Conservation (phyloP, 1,284 basidiomycete species). For the Porodaedalea pini region DNA sequence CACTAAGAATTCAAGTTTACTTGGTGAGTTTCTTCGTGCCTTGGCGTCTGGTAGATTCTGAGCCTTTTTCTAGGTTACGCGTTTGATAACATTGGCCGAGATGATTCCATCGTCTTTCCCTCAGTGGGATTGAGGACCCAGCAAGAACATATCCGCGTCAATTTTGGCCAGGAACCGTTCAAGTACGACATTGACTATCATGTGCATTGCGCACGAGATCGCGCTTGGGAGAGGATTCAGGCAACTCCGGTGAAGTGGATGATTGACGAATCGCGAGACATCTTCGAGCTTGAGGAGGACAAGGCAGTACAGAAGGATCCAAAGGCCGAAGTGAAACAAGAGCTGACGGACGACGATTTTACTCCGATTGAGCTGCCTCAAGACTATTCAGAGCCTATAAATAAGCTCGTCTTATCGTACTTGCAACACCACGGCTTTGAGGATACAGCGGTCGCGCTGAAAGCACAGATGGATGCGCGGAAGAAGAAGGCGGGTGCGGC, state of each 20-base stretch:
- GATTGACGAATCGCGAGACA: slow-evolving; percentile 8
- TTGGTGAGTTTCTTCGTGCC: slow-evolving; percentile 47
- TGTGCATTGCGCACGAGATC: slow-evolving; percentile 61
- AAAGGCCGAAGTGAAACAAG: slow-evolving; percentile 22
- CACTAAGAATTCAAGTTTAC: slow-evolving; percentile 80
- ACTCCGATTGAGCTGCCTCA: slow-evolving; percentile 17
- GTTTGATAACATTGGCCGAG: slow-evolving; percentile 70
- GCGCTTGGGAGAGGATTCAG: slow-evolving; percentile 63
- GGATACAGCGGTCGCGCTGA: slow-evolving; percentile 63
- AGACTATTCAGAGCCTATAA: slow-evolving; percentile 41
- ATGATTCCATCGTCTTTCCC: slow-evolving; percentile 62
- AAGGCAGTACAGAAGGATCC: slow-evolving; percentile 27
- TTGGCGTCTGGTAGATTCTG: not conserved
- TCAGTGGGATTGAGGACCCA: slow-evolving; percentile 82
- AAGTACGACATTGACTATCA: slow-evolving; percentile 83
- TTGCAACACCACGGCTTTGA: slow-evolving; percentile 78
- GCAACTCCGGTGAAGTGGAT: slow-evolving; percentile 41
- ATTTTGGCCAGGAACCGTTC: slow-evolving; percentile 86
- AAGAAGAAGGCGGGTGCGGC: slow-evolving; percentile 23
- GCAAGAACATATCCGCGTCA: slow-evolving; percentile 70
- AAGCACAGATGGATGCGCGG: slow-evolving; percentile 39
- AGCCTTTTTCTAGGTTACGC: slow-evolving; percentile 47
- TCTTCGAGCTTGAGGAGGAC: slow-evolving; percentile 25
- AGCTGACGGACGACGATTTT: slow-evolving; percentile 25
- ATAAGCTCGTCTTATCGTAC: slow-evolving; percentile 74